Evolutionary conservation across 2,329 filamentous ascomycete species (phyloP), one percentile per base, ranked within the genome.

Genomic region (Exophiala xenobiotica): DNA sequence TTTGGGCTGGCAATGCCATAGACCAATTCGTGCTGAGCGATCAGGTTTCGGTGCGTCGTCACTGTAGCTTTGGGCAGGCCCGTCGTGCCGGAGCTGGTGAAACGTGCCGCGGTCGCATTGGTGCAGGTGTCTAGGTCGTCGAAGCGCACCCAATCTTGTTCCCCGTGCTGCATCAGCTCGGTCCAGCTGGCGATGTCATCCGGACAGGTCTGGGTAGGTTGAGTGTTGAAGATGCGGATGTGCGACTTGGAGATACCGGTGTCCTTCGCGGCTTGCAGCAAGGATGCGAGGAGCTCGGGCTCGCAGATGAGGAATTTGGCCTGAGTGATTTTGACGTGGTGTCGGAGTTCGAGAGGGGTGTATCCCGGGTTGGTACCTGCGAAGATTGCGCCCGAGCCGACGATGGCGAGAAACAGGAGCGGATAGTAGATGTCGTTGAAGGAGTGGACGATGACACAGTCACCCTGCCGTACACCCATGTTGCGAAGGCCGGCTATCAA

Each of bases 61-160:
- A 75, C 74, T 9, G 78, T 76, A 0, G 79, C 80, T 61, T 85
- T 85, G 0, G 81, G 81, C 1, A 83, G 64, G 0, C 79, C 80
- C 0, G 80, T 83, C 0, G 81, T 84, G 0, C 81, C 81, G 43
- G 75, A 79, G 55, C 75, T 81, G 54, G 81, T 81, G 4, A 71
- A 65, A 57, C 70, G 70, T 56, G 63, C 76, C 18, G 70, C 80
- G 6, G 67, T 68, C 3, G 74, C 82, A 55, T 64, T 70, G 57
- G 69, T 72, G 51, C 43, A 43, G 11, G 44, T 40, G 11, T 41
- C 63, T 59, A 61, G 66, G 53, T 69, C 68, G 55, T 74, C 63
- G 61, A 74, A 76, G 3, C 64, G 65, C 12, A 69, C 59, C 77
- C 74, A 82, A 65, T 74, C 70, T 4, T 68, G 61, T 18, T 55